Conservation (phyloP, 2,329 filamentous ascomycete genomes). For the Penicillium freii region DNA sequence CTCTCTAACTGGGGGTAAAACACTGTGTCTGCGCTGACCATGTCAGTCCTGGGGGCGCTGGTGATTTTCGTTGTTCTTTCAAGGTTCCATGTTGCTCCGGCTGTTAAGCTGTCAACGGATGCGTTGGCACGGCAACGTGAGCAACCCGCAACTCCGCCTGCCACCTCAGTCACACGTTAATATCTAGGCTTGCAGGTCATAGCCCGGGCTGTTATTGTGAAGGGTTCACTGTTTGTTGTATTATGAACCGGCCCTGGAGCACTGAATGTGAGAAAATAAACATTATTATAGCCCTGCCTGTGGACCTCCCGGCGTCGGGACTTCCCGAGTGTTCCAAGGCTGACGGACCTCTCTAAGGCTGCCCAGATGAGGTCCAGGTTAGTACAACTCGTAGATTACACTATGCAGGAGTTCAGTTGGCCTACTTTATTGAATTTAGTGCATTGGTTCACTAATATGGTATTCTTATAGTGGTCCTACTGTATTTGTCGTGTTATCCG, state of each 20-base stretch:
- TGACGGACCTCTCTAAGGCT: background rate
- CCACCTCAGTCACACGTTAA: background rate
- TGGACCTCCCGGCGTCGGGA: background rate
- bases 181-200: background rate
- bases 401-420: background rate
- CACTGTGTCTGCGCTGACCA: background rate
- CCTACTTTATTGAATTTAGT: background rate
- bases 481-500: too few species aligned
- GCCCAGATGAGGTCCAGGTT: background rate
- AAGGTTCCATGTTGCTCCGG: background rate
- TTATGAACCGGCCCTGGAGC: background rate
- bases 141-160: background rate
- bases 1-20: too few species aligned
- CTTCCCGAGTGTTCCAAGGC: background rate
- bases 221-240: too few species aligned
- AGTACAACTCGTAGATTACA: background rate
- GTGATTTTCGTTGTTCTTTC: background rate
- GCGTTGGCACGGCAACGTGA: constrained; percentile 6
- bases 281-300: background rate
- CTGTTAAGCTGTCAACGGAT: constrained; percentile 5
- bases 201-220: background rate
- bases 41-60: background rate
- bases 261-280: background rate
- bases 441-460: background rate
- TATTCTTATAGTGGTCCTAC: background rate